Evolutionary conservation across 768 basidiomycete species (phyloP).

Genomic region (Rhizopogon vesiculosus): DNA sequence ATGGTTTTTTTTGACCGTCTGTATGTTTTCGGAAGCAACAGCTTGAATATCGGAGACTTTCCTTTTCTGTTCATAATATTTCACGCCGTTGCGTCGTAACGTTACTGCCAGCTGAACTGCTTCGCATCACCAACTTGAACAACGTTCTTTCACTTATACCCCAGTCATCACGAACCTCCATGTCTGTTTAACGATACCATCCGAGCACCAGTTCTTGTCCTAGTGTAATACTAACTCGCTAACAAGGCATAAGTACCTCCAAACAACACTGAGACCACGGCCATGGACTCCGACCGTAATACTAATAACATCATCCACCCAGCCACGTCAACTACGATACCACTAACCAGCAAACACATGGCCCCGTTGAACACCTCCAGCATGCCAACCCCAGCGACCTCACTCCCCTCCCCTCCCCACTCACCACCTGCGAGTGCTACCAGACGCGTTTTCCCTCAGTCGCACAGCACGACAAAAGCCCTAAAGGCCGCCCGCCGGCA

Average conservation of each 20-base stretch:
- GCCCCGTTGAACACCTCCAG: background rate
- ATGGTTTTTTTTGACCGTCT: no score
- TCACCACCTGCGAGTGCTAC: background rate
- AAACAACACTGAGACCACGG: background rate
- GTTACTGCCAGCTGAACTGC: background rate
- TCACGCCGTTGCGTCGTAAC: background rate
- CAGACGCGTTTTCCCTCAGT: background rate
- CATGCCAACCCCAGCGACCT: background rate
- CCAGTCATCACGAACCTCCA: background rate
- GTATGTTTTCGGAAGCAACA: background rate
- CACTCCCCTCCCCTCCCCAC: background rate
- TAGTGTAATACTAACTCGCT: no score
- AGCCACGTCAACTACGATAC: background rate
- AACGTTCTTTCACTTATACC: background rate
- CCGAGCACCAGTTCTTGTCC: no score
- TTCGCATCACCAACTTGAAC: background rate
- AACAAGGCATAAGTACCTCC: background rate
- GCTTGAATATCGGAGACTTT: background rate
- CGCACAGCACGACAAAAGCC: background rate
- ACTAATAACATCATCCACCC: no score
- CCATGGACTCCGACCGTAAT: background rate
- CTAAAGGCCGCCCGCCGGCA: slow-evolving; percentile 16
- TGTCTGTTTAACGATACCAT: background rate
- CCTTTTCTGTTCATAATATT: background rate
- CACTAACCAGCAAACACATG: background rate